Percentiles rank a stretch among this genome's conserved stretches.
Evolutionary conservation across 2,329 filamentous ascomycete genomes (phyloP).

Genomic region (Claviceps sp.): DNA sequence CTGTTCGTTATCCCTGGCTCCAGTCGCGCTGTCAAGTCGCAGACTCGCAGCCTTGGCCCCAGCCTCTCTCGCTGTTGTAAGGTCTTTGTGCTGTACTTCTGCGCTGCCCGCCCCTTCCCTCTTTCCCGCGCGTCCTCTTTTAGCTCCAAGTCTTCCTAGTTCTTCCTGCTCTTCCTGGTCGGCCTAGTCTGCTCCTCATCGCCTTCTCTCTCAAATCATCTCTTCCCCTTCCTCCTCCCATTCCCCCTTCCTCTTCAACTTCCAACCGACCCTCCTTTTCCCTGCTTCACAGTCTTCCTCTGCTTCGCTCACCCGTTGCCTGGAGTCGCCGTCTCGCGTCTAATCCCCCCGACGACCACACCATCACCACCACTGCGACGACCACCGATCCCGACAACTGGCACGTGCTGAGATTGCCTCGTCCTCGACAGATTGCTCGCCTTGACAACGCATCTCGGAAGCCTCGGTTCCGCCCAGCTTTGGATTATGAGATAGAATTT

Average conservation of each 20-base stretch:
- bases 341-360: neutral
- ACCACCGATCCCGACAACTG: constrained; percentile 1
- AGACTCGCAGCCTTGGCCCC: too few relatives aligned
- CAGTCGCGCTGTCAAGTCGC: too few relatives aligned
- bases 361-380: constrained; percentile 1
- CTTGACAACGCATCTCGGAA: constrained; percentile 1
- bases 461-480: constrained; percentile 8
- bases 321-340: constrained; percentile 3
- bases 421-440: constrained; percentile 3
- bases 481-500: constrained; percentile 25
- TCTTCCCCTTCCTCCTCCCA: neutral
- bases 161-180: constrained; percentile 1
- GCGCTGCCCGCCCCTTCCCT: too few relatives aligned
- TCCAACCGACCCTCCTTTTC: constrained; percentile 2
- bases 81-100: too few relatives aligned
- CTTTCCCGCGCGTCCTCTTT: too few relatives aligned
- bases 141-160: neutral
- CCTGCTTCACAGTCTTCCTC: neutral
- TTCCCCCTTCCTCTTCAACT: constrained; percentile 1
- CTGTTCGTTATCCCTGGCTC: too few relatives aligned
- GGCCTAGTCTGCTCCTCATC: constrained; percentile 3
- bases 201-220: neutral
- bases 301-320: constrained; percentile 4
- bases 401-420: constrained; percentile 5
- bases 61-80: too few relatives aligned